Evolutionary conservation across 2,329 filamentous ascomycete genomes (phyloP), one percentile per base, ranked within the genome.

Genomic region (Cyphellophora europaea): DNA sequence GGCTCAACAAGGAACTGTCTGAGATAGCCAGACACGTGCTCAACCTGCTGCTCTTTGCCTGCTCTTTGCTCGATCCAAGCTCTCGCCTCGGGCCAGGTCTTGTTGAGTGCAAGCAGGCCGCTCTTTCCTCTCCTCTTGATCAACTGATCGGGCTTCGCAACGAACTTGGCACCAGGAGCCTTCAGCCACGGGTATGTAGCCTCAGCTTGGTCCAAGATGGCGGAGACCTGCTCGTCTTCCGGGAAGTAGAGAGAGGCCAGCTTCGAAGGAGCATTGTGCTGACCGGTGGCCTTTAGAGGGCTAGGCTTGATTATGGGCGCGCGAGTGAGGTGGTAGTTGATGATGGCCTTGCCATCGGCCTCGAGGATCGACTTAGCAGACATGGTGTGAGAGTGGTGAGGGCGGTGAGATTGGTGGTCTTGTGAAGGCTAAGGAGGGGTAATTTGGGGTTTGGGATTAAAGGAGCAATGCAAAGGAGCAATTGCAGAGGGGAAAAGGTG

Each of bases 101-200:
- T 95, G 77, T 98, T 98, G 61, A 98, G 72, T 49, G 84, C 84
- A 50, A 98, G 71, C 39, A 98, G 81, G 59, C 91, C 91, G 62
- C 87, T 95, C 85, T 98, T 98, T 63, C 91, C 91, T 75, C 91
- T 81, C 66, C 91, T 77, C 84, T 98, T 98, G 78, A 98, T 98
- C 66, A 98, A 76, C 74, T 96, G 89, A 73, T 98, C 91, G 59
- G 91, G 91, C 79, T 98, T 96, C 50, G 91, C 91, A 57, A 98
- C 91, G 61, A 98, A 95, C 71, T 85, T 93, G 65, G 86, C 72
- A 49, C 77, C 87, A 43, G 76, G 61, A 50, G 77, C 72, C 51
- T 95, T 76, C 54, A 98, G 74, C 89, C 91, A 98, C 52, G 91
- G 91, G 74, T 91, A 96, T 65, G 82, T 91, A 65, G 82, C 71